Base-by-base conservation (phyloP, 23 red algal species). In the Gracilaria vermiculophylla region DNA sequence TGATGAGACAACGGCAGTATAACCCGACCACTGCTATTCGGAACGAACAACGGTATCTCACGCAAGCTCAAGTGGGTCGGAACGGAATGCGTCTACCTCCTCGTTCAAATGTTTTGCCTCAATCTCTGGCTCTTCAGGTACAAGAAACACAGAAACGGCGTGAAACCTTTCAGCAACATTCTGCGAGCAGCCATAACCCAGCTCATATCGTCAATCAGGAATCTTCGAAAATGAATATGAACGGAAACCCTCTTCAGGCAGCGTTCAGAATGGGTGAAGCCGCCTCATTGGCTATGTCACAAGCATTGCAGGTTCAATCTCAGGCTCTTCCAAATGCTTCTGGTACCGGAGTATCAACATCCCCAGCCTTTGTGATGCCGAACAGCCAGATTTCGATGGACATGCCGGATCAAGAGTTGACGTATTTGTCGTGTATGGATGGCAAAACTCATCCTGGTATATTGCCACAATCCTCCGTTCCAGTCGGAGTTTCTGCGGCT, bases 241-340 rank as follows among this genome's bases (percentile, higher is more conserved):
- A 44, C 23, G 25, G 67, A 7, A 48, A 23, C 42, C 47, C 67
- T 20, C 67, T 73, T 5, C 67, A 29, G 23, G 11, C 36, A 48
- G 67, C 67, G 20, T 73, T 73, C n/a, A 44, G 67, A 36, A 73
- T 73, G 67, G 67, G 42, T 10, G 67, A 73, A 36, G n/a, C 40
- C 13, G 1, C 67, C 6, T 60, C 55, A 27, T 48, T 73, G 17
- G 40, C 67, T 16, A 73, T 73, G 67, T 73, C 67, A 5, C 67
- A 73, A 29, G 28, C 67, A 1, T 73, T 73, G 40, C 67, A 73
- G 42, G 40, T 40, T 5, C 67, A 73, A 9, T 73, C 67, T 5
- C 67, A 73, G 17, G 67, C 39, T 73, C 36, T 73, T 73, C 67
- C 67, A 28, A 73, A 47, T 73, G 67, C 39, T 23, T 73, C 67